Evolutionary conservation across 805 yeast species (phyloP).

Genomic region (Metschnikowia vanudenii): DNA sequence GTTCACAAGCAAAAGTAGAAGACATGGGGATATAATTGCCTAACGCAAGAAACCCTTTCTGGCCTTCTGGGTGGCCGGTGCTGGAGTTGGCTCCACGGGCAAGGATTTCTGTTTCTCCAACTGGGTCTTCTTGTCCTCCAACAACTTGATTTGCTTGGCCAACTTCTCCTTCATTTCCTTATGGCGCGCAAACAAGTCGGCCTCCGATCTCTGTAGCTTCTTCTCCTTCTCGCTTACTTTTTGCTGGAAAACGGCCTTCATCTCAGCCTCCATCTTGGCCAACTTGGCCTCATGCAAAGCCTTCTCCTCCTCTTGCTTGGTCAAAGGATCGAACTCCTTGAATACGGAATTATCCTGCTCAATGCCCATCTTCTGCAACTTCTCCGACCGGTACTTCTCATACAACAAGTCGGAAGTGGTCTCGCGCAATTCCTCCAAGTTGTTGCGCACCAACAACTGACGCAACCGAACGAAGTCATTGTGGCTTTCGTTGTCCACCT

Average conservation of each 20-base stretch:
- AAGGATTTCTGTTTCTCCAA: conserved; percentile 61
- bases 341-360: conserved; percentile 92
- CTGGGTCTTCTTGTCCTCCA: conserved; percentile 87
- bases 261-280: conserved; percentile 91
- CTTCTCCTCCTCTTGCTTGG: conserved; percentile 91
- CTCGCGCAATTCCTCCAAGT: conserved; percentile 87
- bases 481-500: conserved; percentile 50
- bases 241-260: conserved; percentile 94
- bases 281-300: conserved; percentile 90
- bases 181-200: conserved; percentile 92
- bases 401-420: conserved; percentile 71
- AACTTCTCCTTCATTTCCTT: conserved; percentile 96
- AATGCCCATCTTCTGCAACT: conserved; percentile 78
- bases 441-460: conserved; percentile 77
- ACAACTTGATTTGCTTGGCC: conserved; percentile 78
- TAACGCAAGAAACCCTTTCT: conserved; percentile 81
- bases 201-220: conserved; percentile 94
- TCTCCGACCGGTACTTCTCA: conserved; percentile 86
- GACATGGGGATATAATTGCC: not conserved
- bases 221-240: conserved; percentile 96
- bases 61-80: conserved; percentile 46
- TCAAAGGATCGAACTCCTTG: conserved; percentile 88
- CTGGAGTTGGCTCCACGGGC: conserved; percentile 50
- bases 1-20: not conserved
- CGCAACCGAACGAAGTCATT: conserved; percentile 59